These are phyloP conservation scores for Mucor velutinosus DNA, from an alignment of 371 early-diverging fungal genomes.

Conservation along the genomic window DNA sequence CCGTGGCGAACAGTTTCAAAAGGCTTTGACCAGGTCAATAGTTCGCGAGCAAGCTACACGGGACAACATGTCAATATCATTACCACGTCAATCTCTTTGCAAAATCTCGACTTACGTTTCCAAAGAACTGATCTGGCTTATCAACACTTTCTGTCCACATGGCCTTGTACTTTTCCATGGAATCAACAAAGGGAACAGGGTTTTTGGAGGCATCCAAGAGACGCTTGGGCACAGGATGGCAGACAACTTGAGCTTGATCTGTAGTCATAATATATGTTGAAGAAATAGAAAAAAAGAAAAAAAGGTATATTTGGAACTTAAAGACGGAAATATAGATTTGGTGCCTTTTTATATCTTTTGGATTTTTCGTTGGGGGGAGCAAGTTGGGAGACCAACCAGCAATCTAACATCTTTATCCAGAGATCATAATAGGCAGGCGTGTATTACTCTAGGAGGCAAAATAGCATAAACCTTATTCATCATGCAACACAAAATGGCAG, in stretches of 20 bases:
- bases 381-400: neutral
- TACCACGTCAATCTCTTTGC: neutral
- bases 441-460: neutral
- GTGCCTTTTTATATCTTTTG: slow-evolving; percentile 14
- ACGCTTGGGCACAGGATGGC: slow-evolving; percentile 50
- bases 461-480: slow-evolving; percentile 3
- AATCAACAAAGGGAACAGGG: slow-evolving; percentile 68
- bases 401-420: neutral
- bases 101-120: slow-evolving; percentile 53
- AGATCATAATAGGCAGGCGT: neutral
- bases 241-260: slow-evolving; percentile 8
- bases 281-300: neutral
- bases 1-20: slow-evolving; percentile 70
- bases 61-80: neutral
- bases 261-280: slow-evolving; percentile 18
- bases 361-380: slow-evolving; percentile 11
- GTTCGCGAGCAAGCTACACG: slow-evolving; percentile 67
- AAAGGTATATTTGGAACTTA: neutral
- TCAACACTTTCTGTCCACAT: slow-evolving; percentile 74
- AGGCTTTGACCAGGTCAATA: slow-evolving; percentile 76
- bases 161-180: slow-evolving; percentile 72
- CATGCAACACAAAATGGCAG: slow-evolving; percentile 11
- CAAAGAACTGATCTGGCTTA: slow-evolving; percentile 80
- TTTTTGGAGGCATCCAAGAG: slow-evolving; percentile 50
- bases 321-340: neutral